Base-by-base conservation (phyloP, 495 filamentous ascomycete genomes). In the Viridothelium virens region DNA sequence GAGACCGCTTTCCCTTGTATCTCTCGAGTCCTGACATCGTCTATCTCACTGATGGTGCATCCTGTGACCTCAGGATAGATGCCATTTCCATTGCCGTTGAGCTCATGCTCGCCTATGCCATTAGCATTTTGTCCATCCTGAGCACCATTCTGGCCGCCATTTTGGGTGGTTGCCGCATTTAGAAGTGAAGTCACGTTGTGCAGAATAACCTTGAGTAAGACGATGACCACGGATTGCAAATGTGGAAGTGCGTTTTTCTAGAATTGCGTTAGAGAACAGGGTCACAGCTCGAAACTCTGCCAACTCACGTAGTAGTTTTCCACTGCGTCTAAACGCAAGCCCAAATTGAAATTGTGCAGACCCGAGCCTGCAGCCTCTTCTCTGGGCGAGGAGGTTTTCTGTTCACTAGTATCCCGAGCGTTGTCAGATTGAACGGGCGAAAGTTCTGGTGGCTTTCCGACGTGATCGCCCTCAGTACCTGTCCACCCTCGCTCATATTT, bases 201-300 rank as follows among this genome's bases (percentile, higher is more conserved):
- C 64, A 96, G 77, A 63, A 96, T 84, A 33, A 90, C 86, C 76
- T 92, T 97, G 69, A 96, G 81, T 36, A 96, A 82, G 6, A 97
- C 92, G 66, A 97, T 92, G 2, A 96, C 89, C n/a, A 97, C 78
- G 4, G 92, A 96, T 72, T 97, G 94, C 2, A 98, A 79, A 74
- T 96, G 85, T 1, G 92, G 89, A 37, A 98, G 76, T 16, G 87
- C 86, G 56, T 88, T 79, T 72, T 81, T 78, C 91, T 97, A 70
- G 37, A 56, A 33, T 48, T 47, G 44, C 65, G 61, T 66, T 41
- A 63, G 48, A 25, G 38, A 47, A 39, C 38, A 38, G 50, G 37
- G 59, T 37, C n/a, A 16, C 16, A 53, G 82, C 5, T 53, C 48
- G 16, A 14, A n/a, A 18, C 5, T 1, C 48, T 14, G 14, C 14